Percentiles rank a stretch among this genome's conserved stretches.
These are phyloP conservation scores for Aspergillus conjunctus DNA, from an alignment of 495 filamentous ascomycete genomes.

Conservation along the genomic window DNA sequence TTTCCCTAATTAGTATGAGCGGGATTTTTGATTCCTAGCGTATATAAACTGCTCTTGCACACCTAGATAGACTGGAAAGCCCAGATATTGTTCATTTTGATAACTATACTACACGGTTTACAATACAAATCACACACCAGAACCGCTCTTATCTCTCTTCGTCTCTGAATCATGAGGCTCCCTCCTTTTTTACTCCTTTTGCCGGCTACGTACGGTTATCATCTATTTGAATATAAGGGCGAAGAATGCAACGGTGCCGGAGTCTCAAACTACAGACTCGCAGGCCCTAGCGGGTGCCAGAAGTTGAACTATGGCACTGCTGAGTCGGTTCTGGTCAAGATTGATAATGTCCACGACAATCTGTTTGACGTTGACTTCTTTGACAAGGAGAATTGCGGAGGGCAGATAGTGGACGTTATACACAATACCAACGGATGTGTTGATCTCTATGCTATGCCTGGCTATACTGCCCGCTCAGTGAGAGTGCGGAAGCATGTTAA, in stretches of 20 bases:
- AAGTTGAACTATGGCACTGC: slow-evolving; percentile 2
- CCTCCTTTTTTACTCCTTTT: neutral
- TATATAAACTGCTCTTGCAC: neutral
- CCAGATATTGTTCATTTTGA: neutral
- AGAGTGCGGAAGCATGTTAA: slow-evolving; percentile 1
- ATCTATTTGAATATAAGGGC: neutral
- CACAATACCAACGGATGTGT: slow-evolving; percentile 9
- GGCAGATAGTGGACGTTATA: neutral
- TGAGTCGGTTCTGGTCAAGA: slow-evolving; percentile 9
- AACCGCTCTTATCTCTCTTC: neutral
- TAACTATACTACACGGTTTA: neutral
- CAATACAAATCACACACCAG: neutral
- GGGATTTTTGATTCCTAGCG: neutral
- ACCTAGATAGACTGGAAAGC: neutral
- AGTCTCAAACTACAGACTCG: neutral
- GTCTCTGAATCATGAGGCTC: neutral
- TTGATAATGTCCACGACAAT: slow-evolving; percentile 3
- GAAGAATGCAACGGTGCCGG: neutral
- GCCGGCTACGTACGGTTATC: neutral
- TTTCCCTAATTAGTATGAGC: neutral
- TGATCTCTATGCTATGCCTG: neutral
- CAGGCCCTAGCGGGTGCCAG: neutral
- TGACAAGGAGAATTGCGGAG: neutral
- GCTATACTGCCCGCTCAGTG: neutral
- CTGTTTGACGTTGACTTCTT: slow-evolving; percentile 6